Base-by-base conservation (phyloP, 495 filamentous ascomycete species). In the Aspergillus cavernicola region DNA sequence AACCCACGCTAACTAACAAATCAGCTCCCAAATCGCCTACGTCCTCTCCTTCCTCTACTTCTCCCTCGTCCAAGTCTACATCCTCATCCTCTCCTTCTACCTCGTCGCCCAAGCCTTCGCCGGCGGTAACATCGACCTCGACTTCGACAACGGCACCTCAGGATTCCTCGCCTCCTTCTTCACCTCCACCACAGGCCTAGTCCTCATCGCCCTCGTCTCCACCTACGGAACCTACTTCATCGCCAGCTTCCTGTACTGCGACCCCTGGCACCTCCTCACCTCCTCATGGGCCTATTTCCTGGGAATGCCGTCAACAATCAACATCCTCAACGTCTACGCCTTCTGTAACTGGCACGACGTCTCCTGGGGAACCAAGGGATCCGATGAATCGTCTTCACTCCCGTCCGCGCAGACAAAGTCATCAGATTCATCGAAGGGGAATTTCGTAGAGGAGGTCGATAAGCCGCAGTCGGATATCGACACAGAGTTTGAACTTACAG, bases 291-390 rank as follows among this genome's bases (percentile, higher is more conserved):
- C 89, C 56, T 97, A 97, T 72, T 81, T 97, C 57, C 74, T 92
- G 38, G 81, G 92, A 60, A 92, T 93, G 83, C 92, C 93, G 10
- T 95, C 90, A 19, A 97, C 95, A 68, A 89, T 96, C 85, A 98
- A 98, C 71, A 92, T 98, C 57, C 82, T 98, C 62, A 97, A 92
- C 79, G 90, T 98, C 52, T 98, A 98, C 74, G 90, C 78, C 51
- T 98, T 96, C 83, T 92, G 91, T 80, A 98, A 98, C 77, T 98
- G 93, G 93, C 93, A 98, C 75, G 93, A 98, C 69, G 93, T 98
- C 41, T 96, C 92, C 12, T 98, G 93, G 93, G 93, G 93, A 77
- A 97, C 93, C 67, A 97, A 98, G 78, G 93, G 93, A 66, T 90
- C 93, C 6, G 93, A 98, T 73, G 97, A 97, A 75, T 87, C 86